A percentile compares a stretch with the other conserved stretches of the same genome.
phyloP scores from a whole-genome alignment of 768 basidiomycete species.

The Infundibulicybe gibba region DNA sequence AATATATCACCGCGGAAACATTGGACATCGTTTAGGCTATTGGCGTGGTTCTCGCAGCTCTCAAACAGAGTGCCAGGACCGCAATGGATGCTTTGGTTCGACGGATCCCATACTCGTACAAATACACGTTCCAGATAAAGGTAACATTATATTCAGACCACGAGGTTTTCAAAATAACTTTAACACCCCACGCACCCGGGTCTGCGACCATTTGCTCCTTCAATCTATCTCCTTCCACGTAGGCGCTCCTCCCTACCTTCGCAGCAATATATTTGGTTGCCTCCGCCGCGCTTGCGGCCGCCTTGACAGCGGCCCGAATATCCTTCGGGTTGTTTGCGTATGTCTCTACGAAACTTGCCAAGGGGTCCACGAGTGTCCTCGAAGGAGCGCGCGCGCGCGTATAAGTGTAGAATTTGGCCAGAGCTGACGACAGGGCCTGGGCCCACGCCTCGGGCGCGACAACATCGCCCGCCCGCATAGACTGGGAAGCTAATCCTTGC shows the following conservation, averaged over 20 bases:
- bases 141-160: slow-evolving; percentile 1
- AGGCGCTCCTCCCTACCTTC: slow-evolving; percentile 86
- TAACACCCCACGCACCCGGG: slow-evolving; percentile 92
- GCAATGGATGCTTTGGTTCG: too few species aligned
- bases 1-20: too few species aligned
- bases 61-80: too few species aligned
- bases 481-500: slow-evolving; percentile 53
- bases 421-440: slow-evolving; percentile 51
- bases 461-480: slow-evolving; percentile 20
- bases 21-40: too few species aligned
- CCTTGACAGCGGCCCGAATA: slow-evolving; percentile 53
- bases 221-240: slow-evolving; percentile 70
- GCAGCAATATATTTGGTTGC: slow-evolving; percentile 73
- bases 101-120: too few species aligned
- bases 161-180: slow-evolving; percentile 60
- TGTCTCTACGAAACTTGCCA: slow-evolving; percentile 68
- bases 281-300: slow-evolving; percentile 66
- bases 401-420: slow-evolving; percentile 69
- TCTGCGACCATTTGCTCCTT: slow-evolving; percentile 66
- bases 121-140: too few species aligned
- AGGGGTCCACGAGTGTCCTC: slow-evolving; percentile 90
- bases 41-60: too few species aligned
- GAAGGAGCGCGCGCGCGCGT: slow-evolving; percentile 88
- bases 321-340: slow-evolving; percentile 22
- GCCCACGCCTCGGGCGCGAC: slow-evolving; percentile 60